Evolutionary conservation across 2,329 filamentous ascomycete species (phyloP).

Genomic region (Clarireedia hainanense): DNA sequence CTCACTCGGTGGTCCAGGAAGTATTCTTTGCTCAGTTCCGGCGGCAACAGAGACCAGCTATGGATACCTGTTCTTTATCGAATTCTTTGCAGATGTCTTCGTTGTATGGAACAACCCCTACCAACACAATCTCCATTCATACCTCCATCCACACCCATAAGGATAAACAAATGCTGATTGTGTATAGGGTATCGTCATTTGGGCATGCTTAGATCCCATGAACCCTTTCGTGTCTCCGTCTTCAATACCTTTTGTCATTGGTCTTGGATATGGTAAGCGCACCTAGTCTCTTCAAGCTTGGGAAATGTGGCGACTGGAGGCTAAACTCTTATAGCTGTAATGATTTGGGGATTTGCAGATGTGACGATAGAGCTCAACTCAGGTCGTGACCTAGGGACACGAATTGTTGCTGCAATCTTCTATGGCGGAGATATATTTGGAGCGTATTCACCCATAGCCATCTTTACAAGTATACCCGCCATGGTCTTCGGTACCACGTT

Average conservation of each 20-base stretch:
- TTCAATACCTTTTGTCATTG: slow-evolving; percentile 45
- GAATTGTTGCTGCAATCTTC: slow-evolving; percentile 51
- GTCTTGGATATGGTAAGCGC: slow-evolving; percentile 35
- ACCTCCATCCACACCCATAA: no score
- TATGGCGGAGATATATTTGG: slow-evolving; percentile 43
- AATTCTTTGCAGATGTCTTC: slow-evolving; percentile 51
- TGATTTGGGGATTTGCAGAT: slow-evolving; percentile 46
- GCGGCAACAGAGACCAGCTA: slow-evolving; percentile 41
- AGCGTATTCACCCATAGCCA: slow-evolving; percentile 44
- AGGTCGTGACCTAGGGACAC: slow-evolving; percentile 50
- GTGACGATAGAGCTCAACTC: slow-evolving; percentile 49
- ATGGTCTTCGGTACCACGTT: slow-evolving; percentile 46
- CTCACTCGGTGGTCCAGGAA: slow-evolving; percentile 42
- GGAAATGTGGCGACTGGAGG: slow-evolving; percentile 15
- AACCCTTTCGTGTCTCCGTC: slow-evolving; percentile 46
- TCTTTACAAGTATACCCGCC: slow-evolving; percentile 49
- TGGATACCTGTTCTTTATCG: slow-evolving; percentile 49
- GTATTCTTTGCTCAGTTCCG: slow-evolving; percentile 48
- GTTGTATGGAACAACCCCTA: slow-evolving; percentile 28
- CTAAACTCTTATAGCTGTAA: slow-evolving; percentile 27
- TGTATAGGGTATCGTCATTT: slow-evolving; percentile 41
- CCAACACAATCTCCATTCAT: no score
- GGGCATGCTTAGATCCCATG: slow-evolving; percentile 48
- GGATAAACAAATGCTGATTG: slow-evolving; percentile 1
- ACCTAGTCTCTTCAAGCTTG: slow-evolving; percentile 25